Evolutionary conservation across 805 yeast genomes (phyloP), one percentile per base, ranked within the genome.

Genomic region (Priceomyces carsonii): DNA sequence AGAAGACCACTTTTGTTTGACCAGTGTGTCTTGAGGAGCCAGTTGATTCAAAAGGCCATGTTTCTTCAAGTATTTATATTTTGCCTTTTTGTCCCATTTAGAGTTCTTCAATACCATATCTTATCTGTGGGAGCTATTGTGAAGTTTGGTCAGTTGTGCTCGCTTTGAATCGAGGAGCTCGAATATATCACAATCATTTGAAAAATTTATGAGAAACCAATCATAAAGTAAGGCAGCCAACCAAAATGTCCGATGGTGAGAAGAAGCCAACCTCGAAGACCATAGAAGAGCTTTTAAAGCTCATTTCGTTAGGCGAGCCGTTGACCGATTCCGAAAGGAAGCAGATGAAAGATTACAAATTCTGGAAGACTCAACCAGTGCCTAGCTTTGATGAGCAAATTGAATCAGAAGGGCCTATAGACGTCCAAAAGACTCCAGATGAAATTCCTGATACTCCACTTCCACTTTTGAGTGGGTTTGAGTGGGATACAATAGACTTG

Each of bases 341-440:
- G 44, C 76, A 80, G 15, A 88, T 89, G 85, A 80, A 85, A 34
- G 95, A 90, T 54, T 87, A 90, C 69, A 87, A 85, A 65, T 93
- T 93, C 64, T 93, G 99, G 99, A 86, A 85, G 53, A 93, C 99
- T 2, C 99, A 93, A 63, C 99, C 99, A 0, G 98, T 93, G 14
- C 76, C 89, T 6, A 71, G 70, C 19, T 79, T 90, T 44, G 85
- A 85, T 54, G 93, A 83, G 51, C 57, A 67, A 28, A 70, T 83
- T 29, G 71, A 64, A 5, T 58, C 68, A 8, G 95, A 88, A 53
- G 96, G 96, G 0, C 91, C 95, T 6, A 87, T 90, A 45, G 95
- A 89, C 48, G 46, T 51, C 19, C 32, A 51, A 6, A 87, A 86
- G 55, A 79, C 79, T 0, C 80, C 90, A 2, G 84, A 61, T 4